Percentiles rank a stretch among this genome's conserved stretches.
Conservation (phyloP, 305 asterid genomes). For the Fraxinus paxiana region DNA sequence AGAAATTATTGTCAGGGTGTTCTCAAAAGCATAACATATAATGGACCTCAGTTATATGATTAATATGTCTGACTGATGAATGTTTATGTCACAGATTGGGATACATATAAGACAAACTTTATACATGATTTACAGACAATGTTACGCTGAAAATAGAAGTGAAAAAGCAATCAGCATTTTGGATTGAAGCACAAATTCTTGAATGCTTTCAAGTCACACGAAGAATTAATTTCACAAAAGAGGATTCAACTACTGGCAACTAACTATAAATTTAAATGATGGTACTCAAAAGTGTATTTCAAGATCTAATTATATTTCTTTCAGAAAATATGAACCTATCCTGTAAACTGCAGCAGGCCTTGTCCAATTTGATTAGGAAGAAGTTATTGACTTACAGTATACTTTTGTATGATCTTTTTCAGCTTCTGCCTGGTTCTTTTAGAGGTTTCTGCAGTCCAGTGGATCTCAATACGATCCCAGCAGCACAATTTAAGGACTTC, state of each 20-base stretch:
- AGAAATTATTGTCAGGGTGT: background rate
- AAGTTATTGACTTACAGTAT: slow-evolving; percentile 48
- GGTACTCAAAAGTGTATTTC: background rate
- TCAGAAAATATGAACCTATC: background rate
- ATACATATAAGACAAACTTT: background rate
- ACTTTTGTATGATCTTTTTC: slow-evolving; percentile 68
- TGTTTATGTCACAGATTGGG: background rate
- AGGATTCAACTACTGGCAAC: background rate
- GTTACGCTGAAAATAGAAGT: background rate
- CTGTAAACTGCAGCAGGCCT: background rate
- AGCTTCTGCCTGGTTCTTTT: slow-evolving; percentile 71
- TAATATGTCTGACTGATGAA: background rate
- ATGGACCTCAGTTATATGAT: background rate
- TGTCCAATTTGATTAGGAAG: background rate
- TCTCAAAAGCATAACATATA: background rate
- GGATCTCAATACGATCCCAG: slow-evolving; percentile 67
- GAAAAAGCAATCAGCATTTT: background rate
- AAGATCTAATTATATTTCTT: background rate
- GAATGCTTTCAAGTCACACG: background rate
- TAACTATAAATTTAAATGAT: background rate
- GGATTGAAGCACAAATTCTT: background rate
- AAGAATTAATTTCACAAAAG: slow-evolving; percentile 4
- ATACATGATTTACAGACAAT: background rate
- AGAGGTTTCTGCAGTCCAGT: slow-evolving; percentile 57
- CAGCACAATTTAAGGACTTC: slow-evolving; percentile 67